phyloP scores from a whole-genome alignment of 2,329 filamentous ascomycete genomes.

The Xylaria hypoxylon region DNA sequence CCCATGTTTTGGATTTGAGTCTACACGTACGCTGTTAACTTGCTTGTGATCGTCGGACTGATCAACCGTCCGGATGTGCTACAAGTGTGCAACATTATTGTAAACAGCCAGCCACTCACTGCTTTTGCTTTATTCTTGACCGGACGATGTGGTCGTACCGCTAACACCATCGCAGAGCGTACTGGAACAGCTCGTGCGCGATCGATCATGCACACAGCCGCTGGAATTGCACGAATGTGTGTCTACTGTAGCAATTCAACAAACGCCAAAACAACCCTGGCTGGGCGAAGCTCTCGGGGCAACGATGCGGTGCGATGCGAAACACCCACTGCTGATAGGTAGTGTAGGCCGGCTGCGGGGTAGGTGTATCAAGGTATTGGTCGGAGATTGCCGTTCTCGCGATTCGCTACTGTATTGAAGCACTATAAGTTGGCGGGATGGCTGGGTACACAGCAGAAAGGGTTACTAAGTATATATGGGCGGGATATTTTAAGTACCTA shows the following conservation, averaged over 20 bases:
- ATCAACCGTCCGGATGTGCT: constrained; percentile 31
- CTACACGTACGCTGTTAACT: not conserved
- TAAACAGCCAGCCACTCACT: constrained; percentile 6
- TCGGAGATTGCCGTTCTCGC: constrained; percentile 32
- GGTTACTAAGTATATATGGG: no score
- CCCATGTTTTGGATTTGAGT: constrained; percentile 27
- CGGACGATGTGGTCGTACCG: constrained; percentile 26
- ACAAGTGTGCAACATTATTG: constrained; percentile 32
- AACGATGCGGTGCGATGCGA: constrained; percentile 26
- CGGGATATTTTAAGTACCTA: no score
- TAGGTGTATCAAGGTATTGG: not conserved
- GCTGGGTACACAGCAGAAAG: constrained; percentile 19
- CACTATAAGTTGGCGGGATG: constrained; percentile 3
- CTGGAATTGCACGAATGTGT: constrained; percentile 23
- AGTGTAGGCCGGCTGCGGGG: constrained; percentile 8
- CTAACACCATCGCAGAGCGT: constrained; percentile 22
- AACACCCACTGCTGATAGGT: constrained; percentile 5
- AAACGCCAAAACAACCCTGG: constrained; percentile 19
- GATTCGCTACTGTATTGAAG: constrained; percentile 21
- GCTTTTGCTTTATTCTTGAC: constrained; percentile 20
- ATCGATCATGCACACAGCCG: constrained; percentile 37
- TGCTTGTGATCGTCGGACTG: constrained; percentile 20
- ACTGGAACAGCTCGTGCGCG: constrained; percentile 22
- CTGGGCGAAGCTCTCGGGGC: constrained; percentile 18
- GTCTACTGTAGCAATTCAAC: constrained; percentile 21